These are phyloP conservation scores for Fusarium praegraminearum DNA, from an alignment of 2,329 filamentous ascomycete genomes.

Conservation along the genomic window DNA sequence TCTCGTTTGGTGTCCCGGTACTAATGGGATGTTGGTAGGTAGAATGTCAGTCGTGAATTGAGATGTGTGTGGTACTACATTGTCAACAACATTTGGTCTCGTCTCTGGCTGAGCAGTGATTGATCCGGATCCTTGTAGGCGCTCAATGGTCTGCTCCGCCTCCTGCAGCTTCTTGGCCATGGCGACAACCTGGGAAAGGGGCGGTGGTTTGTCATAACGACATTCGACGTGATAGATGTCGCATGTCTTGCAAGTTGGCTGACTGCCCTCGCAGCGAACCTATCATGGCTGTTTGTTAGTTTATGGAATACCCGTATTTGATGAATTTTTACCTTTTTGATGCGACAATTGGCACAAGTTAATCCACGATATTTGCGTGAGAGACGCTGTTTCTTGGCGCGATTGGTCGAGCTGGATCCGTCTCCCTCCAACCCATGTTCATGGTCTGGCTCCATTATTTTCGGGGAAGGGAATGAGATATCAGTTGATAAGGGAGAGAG, in stretches of 20 bases:
- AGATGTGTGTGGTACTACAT: not conserved
- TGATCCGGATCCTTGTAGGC: not conserved
- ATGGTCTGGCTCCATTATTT: conserved; percentile 4
- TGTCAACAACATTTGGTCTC: not conserved
- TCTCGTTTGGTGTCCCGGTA: not conserved
- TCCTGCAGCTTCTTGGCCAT: conserved; percentile 10
- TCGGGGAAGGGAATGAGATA: not conserved
- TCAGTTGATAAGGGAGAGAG: not conserved
- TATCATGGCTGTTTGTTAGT: not conserved
- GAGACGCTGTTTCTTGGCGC: conserved; percentile 9
- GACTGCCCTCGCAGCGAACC: conserved; percentile 12
- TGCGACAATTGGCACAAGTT: conserved; percentile 8
- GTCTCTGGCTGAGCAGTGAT: not conserved
- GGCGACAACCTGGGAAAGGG: conserved; percentile 2
- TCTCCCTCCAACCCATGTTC: not conserved
- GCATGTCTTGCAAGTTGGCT: conserved; percentile 18
- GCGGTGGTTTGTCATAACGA: conserved; percentile 5
- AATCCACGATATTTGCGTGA: conserved; percentile 11
- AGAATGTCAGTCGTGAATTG: not conserved
- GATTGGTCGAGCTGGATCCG: not conserved
- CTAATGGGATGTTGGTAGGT: not conserved
- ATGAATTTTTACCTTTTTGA: not conserved
- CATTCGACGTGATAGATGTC: conserved; percentile 16
- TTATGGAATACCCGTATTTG: not conserved
- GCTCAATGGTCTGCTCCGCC: conserved; percentile 3